Conservation (phyloP, 495 filamentous ascomycete species). For the Talaromyces nanjingensis region DNA sequence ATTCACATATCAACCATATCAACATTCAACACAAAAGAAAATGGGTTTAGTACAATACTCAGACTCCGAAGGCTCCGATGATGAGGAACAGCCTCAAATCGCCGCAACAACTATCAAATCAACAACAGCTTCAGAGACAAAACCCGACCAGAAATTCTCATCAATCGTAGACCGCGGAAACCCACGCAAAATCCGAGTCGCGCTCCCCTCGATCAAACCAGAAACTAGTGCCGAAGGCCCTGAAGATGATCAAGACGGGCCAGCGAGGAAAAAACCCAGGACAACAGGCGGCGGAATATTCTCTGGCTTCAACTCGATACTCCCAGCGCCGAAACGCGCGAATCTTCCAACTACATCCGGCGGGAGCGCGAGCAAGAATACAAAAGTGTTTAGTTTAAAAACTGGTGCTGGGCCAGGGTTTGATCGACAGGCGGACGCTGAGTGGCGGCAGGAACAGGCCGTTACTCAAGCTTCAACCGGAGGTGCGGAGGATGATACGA, state of each 20-base stretch:
- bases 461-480: constrained; percentile 13
- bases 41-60: constrained; percentile 82
- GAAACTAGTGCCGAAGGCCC: constrained; percentile 24
- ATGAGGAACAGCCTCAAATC: constrained; percentile 26
- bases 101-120: constrained; percentile 7
- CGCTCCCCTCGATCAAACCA: constrained; percentile 49
- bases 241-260: constrained; percentile 44
- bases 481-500: constrained; percentile 14
- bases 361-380: constrained; percentile 28
- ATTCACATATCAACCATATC: neutral
- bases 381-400: constrained; percentile 58
- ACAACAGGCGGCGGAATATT: constrained; percentile 53
- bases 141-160: constrained; percentile 44
- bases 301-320: constrained; percentile 72
- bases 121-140: constrained; percentile 19
- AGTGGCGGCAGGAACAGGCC: constrained; percentile 26
- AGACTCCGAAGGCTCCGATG: constrained; percentile 73
- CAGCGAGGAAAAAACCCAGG: constrained; percentile 64
- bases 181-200: constrained; percentile 75
- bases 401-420: constrained; percentile 76
- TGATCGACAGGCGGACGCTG: constrained; percentile 49
- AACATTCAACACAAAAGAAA: constrained; percentile 7
- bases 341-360: constrained; percentile 17
- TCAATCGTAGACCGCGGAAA: constrained; percentile 74
- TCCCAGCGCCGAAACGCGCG: constrained; percentile 75